Evolutionary conservation across 2,329 filamentous ascomycete species (phyloP).

Genomic region (Fusarium temperatum): DNA sequence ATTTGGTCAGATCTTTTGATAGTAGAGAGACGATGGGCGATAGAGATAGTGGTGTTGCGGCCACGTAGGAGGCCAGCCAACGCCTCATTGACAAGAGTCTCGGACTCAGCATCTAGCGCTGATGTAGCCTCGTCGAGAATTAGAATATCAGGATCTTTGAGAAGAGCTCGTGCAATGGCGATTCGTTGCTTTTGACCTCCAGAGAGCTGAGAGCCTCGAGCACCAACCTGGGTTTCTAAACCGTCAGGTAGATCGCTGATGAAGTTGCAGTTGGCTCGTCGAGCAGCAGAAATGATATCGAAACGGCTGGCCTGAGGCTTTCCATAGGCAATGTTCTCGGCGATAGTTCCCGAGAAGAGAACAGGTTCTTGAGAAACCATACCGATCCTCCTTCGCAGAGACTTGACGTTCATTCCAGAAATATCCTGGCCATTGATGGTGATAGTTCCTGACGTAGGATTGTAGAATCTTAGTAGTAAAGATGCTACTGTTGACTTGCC

Average conservation of each 20-base stretch:
- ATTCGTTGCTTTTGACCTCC: slow-evolving; percentile 98
- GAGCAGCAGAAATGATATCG: slow-evolving; percentile 87
- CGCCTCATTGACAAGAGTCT: slow-evolving; percentile 94
- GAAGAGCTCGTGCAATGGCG: slow-evolving; percentile 90
- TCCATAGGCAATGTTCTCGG: slow-evolving; percentile 92
- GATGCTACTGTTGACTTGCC: slow-evolving; percentile 96
- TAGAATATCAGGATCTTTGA: slow-evolving; percentile 96
- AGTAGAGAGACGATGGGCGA: slow-evolving; percentile 93
- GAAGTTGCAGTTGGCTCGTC: slow-evolving; percentile 94
- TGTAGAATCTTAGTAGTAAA: slow-evolving; percentile 91
- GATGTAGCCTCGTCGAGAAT: slow-evolving; percentile 97
- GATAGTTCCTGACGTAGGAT: slow-evolving; percentile 79
- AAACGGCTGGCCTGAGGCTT: slow-evolving; percentile 78
- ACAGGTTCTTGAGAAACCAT: slow-evolving; percentile 97
- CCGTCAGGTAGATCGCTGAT: slow-evolving; percentile 97
- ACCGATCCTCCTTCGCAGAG: slow-evolving; percentile 88
- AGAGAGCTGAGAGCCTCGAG: slow-evolving; percentile 90
- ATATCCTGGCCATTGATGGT: slow-evolving; percentile 87
- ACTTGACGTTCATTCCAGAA: slow-evolving; percentile 89
- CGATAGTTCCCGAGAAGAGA: slow-evolving; percentile 84
- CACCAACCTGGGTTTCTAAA: slow-evolving; percentile 91
- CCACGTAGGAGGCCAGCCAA: slow-evolving; percentile 82
- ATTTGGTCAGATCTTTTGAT: slow-evolving; percentile 97
- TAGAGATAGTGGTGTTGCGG: slow-evolving; percentile 95
- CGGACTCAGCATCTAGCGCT: slow-evolving; percentile 93